Percentiles rank a stretch among this genome's conserved stretches.
Conservation (phyloP, 208 protist species). For the Tetramitus jugosus region DNA sequence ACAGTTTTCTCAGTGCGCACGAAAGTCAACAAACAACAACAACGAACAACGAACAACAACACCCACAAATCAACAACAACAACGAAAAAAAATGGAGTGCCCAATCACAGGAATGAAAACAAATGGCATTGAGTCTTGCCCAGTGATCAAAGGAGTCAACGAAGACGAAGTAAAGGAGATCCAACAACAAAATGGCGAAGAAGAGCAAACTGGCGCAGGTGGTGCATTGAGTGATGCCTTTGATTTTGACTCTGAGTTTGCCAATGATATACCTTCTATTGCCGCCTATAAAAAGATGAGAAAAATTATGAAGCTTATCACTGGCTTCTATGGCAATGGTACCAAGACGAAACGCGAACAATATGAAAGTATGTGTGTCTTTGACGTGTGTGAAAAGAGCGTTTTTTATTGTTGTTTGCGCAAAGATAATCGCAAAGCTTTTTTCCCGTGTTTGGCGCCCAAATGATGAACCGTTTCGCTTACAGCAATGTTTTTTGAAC, state of each 20-base stretch:
- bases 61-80: no score
- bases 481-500: no score
- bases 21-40: no score
- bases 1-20: no score
- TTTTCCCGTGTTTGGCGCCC: background rate
- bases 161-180: background rate
- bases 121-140: background rate
- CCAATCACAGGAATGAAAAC: constrained; percentile 4
- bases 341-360: background rate
- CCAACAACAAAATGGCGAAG: background rate
- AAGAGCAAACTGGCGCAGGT: background rate
- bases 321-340: constrained; percentile 12
- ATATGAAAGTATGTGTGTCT: no score
- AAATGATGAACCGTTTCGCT: background rate
- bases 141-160: constrained; percentile 7
- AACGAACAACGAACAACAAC: no score
- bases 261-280: background rate
- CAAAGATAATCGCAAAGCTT: background rate
- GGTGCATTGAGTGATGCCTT: background rate
- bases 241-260: background rate
- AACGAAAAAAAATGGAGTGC: background rate
- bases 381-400: no score
- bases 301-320: background rate
- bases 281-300: constrained; percentile 21
- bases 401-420: no score